Percentiles rank a stretch among this genome's conserved stretches.
Conservation (phyloP, 306 rosid genomes). For the Corylus avellana region DNA sequence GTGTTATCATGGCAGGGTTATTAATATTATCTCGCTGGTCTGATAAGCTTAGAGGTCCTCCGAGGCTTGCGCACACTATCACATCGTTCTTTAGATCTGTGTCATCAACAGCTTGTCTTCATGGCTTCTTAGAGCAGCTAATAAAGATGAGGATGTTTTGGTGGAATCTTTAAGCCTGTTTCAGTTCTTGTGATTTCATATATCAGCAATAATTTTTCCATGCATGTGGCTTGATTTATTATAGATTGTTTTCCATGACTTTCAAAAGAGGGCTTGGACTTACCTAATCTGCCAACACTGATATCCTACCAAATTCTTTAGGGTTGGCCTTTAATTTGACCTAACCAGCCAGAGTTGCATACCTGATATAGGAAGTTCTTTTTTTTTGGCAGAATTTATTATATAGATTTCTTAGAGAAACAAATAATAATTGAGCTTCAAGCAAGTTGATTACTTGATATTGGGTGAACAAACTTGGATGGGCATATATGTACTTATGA, state of each 20-base stretch:
- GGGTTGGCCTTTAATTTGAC: conserved; percentile 4
- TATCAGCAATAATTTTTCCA: neutral
- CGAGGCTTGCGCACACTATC: neutral
- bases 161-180: neutral
- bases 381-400: neutral
- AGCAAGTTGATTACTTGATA: neutral
- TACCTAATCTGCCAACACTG: neutral
- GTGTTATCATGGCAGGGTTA: neutral
- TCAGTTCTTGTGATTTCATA: neutral
- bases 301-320: neutral
- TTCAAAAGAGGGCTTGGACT: neutral
- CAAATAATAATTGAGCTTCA: neutral
- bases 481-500: neutral
- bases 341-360: conserved; percentile 6
- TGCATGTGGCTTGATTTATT: neutral
- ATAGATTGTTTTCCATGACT: neutral
- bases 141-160: neutral
- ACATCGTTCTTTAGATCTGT: neutral
- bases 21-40: neutral
- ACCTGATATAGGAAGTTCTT: neutral
- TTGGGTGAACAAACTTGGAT: neutral
- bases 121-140: neutral
- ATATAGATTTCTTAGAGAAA: neutral
- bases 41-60: neutral
- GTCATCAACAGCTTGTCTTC: neutral